Base-by-base conservation (phyloP, 2,329 filamentous ascomycete species). In the Cercospora zeae-maydis region DNA sequence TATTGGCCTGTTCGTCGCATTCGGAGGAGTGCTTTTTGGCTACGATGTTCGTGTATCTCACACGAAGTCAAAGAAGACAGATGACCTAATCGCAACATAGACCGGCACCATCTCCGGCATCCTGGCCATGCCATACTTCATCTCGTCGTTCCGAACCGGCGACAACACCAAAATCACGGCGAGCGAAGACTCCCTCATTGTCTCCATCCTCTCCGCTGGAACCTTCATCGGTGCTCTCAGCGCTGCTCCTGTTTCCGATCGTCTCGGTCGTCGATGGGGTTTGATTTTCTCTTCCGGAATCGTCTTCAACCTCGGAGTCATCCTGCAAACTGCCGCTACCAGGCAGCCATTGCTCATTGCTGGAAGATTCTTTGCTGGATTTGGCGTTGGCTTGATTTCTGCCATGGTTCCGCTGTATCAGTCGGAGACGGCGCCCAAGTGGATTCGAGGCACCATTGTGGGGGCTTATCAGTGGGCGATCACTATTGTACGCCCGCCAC, bases 381-480 rank as follows among this genome's bases (percentile, higher is more conserved):
- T 92, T 61, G 90, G 90, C 82, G 89, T 92, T 71, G 90, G 90
- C 73, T 92, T 92, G 75, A 88, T 90, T 69, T 91, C 88, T 8
- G 88, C 90, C 71, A 87, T 92, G 72, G 87, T 92, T 76, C 90
- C 92, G 73, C 82, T 92, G 65, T 93, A 95, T 84, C 93, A 95
- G 90, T 91, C 88, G 54, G 91, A 93, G 79, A 91, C 93, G 74
- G 77, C 68, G 69, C 73, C 73, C 11, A 61, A 65, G 53, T 73
- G 74, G 62, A 88, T 95, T 67, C 86, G 90, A 72, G 90, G 90
- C 73, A 87, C 89, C 60, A 83, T 93, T 55, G 90, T 93, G 14
- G 86, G 88, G 1, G 89, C 88, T 4, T 93, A 93, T 80, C 90
- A 93, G 66, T 79, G 86, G 59, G 64, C 64, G 13, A 68, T 68